Conservation (phyloP, 305 asterid species). For the Petunia hybrid region DNA sequence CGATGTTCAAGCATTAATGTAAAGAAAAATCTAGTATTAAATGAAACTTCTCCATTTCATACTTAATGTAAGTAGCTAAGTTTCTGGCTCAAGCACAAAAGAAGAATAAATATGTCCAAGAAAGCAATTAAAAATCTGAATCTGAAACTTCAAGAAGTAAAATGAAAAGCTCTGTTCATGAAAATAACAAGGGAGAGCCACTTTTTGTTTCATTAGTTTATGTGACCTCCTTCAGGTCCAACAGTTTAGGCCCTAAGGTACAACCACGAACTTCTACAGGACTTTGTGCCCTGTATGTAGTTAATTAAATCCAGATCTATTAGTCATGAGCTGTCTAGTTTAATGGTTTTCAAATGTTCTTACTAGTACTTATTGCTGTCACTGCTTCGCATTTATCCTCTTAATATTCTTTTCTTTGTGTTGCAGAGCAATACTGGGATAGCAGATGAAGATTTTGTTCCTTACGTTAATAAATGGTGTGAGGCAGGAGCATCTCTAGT, state of each 20-base stretch:
- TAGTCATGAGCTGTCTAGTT: conserved; percentile 8
- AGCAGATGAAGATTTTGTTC: conserved; percentile 73
- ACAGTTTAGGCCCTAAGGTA: conserved; percentile 3
- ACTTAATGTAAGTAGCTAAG: background rate
- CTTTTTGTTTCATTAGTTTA: background rate
- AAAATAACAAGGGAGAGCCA: conserved; percentile 2
- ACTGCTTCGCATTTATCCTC: background rate
- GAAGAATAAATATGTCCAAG: background rate
- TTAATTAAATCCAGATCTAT: conserved; percentile 1
- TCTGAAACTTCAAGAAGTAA: conserved; percentile 17
- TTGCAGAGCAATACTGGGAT: conserved; percentile 87
- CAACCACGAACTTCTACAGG: conserved; percentile 15
- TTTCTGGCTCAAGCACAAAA: background rate
- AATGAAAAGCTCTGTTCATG: background rate
- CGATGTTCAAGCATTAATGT: conserved; percentile 16
- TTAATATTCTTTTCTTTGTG: background rate
- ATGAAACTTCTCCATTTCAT: background rate
- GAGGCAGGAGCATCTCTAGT: conserved; percentile 90
- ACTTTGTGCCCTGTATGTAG: background rate
- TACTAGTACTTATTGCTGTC: conserved; percentile 11
- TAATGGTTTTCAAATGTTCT: conserved; percentile 10
- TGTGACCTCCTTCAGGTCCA: too few relatives aligned
- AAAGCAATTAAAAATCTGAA: background rate
- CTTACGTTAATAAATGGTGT: conserved; percentile 81
- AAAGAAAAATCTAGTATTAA: too few relatives aligned